phyloP scores from a whole-genome alignment of 2,329 filamentous ascomycete genomes.

The Cladosporium austrohemisphaericum region DNA sequence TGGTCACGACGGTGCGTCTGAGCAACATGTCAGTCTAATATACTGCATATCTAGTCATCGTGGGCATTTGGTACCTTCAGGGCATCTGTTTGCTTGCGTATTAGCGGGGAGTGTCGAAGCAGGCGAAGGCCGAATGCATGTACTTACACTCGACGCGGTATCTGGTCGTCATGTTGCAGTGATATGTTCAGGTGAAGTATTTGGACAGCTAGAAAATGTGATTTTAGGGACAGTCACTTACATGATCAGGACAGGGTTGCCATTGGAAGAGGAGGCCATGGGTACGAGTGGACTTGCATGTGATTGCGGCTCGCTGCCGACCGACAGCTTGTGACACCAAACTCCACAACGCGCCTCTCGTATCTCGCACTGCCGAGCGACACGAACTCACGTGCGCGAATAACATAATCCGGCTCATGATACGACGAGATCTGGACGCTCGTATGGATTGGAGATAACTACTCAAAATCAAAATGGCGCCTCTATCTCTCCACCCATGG shows the following conservation, averaged over 20 bases:
- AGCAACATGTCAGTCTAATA: background rate
- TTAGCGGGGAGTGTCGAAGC: background rate
- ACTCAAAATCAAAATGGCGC: conserved; percentile 19
- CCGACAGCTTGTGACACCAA: conserved; percentile 7
- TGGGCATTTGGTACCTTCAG: conserved; percentile 6
- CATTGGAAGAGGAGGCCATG: conserved; percentile 2
- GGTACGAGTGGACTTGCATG: background rate
- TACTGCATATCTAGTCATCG: background rate
- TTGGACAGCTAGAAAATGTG: background rate
- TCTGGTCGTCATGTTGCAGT: conserved; percentile 34
- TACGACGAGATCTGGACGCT: too few species aligned
- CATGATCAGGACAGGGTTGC: background rate
- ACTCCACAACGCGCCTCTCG: background rate
- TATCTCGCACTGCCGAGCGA: background rate
- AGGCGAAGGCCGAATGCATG: background rate
- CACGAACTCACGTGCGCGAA: background rate
- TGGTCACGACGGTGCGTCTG: conserved; percentile 74
- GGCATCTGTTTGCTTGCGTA: conserved; percentile 9
- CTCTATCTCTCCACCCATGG: conserved; percentile 62
- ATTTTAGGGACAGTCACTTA: background rate
- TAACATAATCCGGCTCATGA: too few species aligned
- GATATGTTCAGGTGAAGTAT: too few species aligned
- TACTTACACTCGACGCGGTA: conserved; percentile 38
- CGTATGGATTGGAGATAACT: too few species aligned
- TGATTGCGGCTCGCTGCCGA: conserved; percentile 1